Percentiles rank a stretch among this genome's conserved stretches.
These are phyloP conservation scores for Xerocomellus intermedius DNA, from an alignment of 768 basidiomycete species.

Conservation along the genomic window DNA sequence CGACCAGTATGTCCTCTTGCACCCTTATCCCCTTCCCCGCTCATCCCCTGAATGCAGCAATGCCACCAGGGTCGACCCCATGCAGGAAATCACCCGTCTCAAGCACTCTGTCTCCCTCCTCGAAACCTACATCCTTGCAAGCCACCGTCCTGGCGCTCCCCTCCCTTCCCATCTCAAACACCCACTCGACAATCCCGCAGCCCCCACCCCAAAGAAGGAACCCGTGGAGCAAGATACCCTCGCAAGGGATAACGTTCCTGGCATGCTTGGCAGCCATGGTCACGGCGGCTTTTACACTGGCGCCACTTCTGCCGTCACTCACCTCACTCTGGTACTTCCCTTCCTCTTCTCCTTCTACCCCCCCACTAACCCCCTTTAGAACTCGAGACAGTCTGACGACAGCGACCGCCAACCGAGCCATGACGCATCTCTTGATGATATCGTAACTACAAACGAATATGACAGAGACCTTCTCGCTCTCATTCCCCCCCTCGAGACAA, in stretches of 20 bases:
- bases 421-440: slow-evolving; percentile 42
- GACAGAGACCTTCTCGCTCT: slow-evolving; percentile 70
- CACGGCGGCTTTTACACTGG: slow-evolving; percentile 75
- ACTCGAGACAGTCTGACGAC: slow-evolving; percentile 51
- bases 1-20: slow-evolving; percentile 36
- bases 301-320: slow-evolving; percentile 72
- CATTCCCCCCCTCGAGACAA: slow-evolving; percentile 63
- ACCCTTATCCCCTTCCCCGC: slow-evolving; percentile 36
- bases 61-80: slow-evolving; percentile 36
- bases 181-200: slow-evolving; percentile 20
- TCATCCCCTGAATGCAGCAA: slow-evolving; percentile 28
- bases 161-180: slow-evolving; percentile 30
- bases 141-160: slow-evolving; percentile 24
- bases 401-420: slow-evolving; percentile 51
- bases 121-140: slow-evolving; percentile 35
- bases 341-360: slow-evolving; percentile 9
- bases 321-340: slow-evolving; percentile 55
- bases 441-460: slow-evolving; percentile 47
- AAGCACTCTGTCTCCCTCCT: slow-evolving; percentile 42
- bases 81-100: slow-evolving; percentile 40
- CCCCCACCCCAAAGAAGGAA: slow-evolving; percentile 54
- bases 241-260: slow-evolving; percentile 52
- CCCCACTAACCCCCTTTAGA: slow-evolving; percentile 33
- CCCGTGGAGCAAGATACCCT: slow-evolving; percentile 44
- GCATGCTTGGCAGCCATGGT: slow-evolving; percentile 63